A percentile compares a stretch with the other conserved stretches of the same genome.
These are phyloP conservation scores for Moesziomyces sp. DNA, from an alignment of 1,284 basidiomycete genomes.

Conservation along the genomic window DNA sequence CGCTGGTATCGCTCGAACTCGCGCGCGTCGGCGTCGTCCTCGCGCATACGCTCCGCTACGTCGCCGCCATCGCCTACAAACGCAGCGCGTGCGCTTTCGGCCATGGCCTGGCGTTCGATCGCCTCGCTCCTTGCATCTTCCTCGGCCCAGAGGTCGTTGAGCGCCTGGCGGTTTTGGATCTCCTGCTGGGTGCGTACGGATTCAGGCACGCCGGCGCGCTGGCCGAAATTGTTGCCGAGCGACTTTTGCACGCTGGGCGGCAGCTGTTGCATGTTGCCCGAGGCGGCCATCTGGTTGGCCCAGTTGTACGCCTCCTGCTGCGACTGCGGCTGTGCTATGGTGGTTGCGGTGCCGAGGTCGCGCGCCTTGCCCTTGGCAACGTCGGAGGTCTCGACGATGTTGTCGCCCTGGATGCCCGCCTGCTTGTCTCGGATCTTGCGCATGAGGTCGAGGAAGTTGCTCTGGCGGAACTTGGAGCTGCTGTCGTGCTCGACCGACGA, in stretches of 20 bases:
- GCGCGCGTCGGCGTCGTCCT: constrained; percentile 60
- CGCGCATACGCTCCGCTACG: constrained; percentile 54
- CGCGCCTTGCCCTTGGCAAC: constrained; percentile 54
- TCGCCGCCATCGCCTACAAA: constrained; percentile 64
- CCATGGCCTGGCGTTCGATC: constrained; percentile 37
- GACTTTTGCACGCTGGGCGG: constrained; percentile 39
- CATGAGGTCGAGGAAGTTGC: constrained; percentile 88
- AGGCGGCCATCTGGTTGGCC: constrained; percentile 46
- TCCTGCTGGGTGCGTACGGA: constrained; percentile 20
- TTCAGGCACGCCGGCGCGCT: constrained; percentile 15
- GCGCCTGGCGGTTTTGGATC: constrained; percentile 31
- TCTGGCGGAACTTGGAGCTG: constrained; percentile 88
- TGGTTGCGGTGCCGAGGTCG: constrained; percentile 2
- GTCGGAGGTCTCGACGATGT: constrained; percentile 73
- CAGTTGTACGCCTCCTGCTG: constrained; percentile 47
- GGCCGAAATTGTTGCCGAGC: constrained; percentile 14
- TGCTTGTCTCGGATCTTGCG: constrained; percentile 82
- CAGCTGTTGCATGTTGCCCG: constrained; percentile 24
- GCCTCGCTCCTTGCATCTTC: constrained; percentile 58
- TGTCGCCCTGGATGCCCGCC: constrained; percentile 83
- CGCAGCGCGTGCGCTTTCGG: constrained; percentile 15
- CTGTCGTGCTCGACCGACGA: constrained; percentile 70
- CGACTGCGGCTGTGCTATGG: constrained; percentile 18
- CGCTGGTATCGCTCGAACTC: constrained; percentile 59
- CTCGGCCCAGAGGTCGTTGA: constrained; percentile 64